Base-by-base conservation (phyloP, 345 rosid genomes). In the Eutrema yunnanense region DNA sequence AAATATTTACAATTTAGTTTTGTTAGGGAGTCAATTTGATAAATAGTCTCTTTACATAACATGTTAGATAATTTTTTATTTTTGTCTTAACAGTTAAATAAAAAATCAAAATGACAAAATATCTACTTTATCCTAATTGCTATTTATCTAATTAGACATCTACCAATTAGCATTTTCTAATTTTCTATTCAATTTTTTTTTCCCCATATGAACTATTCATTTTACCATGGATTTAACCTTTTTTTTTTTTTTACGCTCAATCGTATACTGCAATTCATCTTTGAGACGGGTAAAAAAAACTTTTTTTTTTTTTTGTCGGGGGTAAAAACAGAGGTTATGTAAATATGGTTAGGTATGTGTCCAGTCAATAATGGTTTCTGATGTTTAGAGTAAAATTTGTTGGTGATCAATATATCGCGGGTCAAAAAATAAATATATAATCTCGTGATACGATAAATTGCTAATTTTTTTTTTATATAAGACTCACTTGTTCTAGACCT, bases 341-440 rank as follows among this genome's bases (percentile, higher is more conserved):
- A 30, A 46, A 63, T 22, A 63, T 32, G 70, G 70, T 62, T 62
- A 51, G 37, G 34, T 58, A 37, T 70, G 57, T 34, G 37, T 22
- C 30, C 9, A 26, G 41, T 59, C 51, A 49, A 59, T 19, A 48
- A 36, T 58, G 9, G 50, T 53, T 52, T 52, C 22, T 48, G 12
- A 36, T 49, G 16, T 47, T 47, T 33, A 29, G 37, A n/a, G 36
- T 16, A 30, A 66, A 11, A 67, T 4, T 51, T 40, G 61, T 40
- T 26, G 27, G 61, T 41, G 7, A 14, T 9, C 22, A 67, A 52
- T 41, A 26, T 65, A 13, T 50, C 37, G 59, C 46, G 59, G 19
- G 44, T 22, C 0, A 49, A 41, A 16, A 0, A 43, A n/a, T n/a
- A n/a, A n/a, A n/a, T n/a, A n/a, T n/a, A 1, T 5, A 4, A 40